phyloP scores from a whole-genome alignment of 2,329 filamentous ascomycete species.

The Nigrospora oryzae region DNA sequence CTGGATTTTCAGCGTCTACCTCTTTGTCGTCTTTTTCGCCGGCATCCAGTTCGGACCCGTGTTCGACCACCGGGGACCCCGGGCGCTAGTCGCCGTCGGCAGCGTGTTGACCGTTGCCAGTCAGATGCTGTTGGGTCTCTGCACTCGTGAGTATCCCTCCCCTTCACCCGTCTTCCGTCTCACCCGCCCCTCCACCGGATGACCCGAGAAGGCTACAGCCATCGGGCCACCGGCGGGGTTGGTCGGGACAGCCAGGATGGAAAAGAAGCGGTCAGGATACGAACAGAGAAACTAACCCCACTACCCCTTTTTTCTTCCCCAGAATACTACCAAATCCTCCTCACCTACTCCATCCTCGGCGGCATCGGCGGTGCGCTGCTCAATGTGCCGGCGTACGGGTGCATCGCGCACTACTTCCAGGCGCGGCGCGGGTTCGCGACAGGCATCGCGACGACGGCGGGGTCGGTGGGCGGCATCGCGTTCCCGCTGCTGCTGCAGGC shows the following conservation, averaged over 20 bases:
- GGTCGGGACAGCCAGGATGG: no score
- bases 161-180: neutral
- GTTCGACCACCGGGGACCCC: slow-evolving; percentile 37
- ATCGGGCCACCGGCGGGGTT: no score
- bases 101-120: slow-evolving; percentile 11
- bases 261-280: no score
- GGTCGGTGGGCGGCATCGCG: slow-evolving; percentile 18
- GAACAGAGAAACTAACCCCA: neutral
- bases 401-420: slow-evolving; percentile 19
- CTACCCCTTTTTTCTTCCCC: neutral
- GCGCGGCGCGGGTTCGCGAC: slow-evolving; percentile 15
- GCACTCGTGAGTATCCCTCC: neutral
- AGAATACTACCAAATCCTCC: slow-evolving; percentile 7
- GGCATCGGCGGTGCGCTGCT: slow-evolving; percentile 6
- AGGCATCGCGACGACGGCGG: slow-evolving; percentile 14
- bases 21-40: slow-evolving; percentile 33
- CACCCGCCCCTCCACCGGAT: no score
- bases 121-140: slow-evolving; percentile 5
- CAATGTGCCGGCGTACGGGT: slow-evolving; percentile 6
- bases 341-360: slow-evolving; percentile 5
- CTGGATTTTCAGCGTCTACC: slow-evolving; percentile 38
- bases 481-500: slow-evolving; percentile 24
- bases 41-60: slow-evolving; percentile 35
- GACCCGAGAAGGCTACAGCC: no score
- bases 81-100: slow-evolving; percentile 27